These are phyloP conservation scores for Clonostachys sp. DNA, from an alignment of 2,329 filamentous ascomycete species.

Conservation along the genomic window DNA sequence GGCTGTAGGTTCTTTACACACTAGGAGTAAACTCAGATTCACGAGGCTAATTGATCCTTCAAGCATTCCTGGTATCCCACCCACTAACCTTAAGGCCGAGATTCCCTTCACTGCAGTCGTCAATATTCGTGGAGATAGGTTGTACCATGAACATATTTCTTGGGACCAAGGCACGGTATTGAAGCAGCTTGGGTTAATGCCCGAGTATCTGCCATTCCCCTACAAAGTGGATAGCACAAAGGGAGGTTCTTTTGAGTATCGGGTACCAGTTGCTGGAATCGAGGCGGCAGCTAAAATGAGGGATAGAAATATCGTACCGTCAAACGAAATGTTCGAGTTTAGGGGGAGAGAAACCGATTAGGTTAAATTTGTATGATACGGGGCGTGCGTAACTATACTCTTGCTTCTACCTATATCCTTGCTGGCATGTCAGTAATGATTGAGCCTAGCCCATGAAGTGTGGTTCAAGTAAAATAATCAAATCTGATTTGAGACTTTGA, in stretches of 20 bases:
- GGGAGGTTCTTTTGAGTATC: slow-evolving; percentile 12
- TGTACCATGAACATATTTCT: slow-evolving; percentile 63
- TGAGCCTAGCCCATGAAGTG: too few species aligned
- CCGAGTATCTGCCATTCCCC: slow-evolving; percentile 58
- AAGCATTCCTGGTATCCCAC: slow-evolving; percentile 42
- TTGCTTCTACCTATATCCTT: too few species aligned
- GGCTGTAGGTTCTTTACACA: slow-evolving; percentile 50
- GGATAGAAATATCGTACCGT: slow-evolving; percentile 18
- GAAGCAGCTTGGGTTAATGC: slow-evolving; percentile 51
- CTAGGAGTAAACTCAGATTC: not conserved
- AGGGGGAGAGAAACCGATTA: too few species aligned
- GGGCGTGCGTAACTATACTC: too few species aligned
- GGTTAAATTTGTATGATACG: too few species aligned
- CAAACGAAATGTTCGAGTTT: slow-evolving; percentile 20
- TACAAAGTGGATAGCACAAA: slow-evolving; percentile 20
- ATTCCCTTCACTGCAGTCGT: slow-evolving; percentile 60
- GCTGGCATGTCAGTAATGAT: too few species aligned
- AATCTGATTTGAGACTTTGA: too few species aligned
- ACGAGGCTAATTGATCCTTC: not conserved
- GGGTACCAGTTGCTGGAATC: slow-evolving; percentile 20
- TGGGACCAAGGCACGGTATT: slow-evolving; percentile 66
- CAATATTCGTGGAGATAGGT: slow-evolving; percentile 56
- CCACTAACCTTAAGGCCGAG: slow-evolving; percentile 46
- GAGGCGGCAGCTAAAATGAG: slow-evolving; percentile 24
- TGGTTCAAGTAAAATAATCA: too few species aligned